Evolutionary conservation across 2,329 filamentous ascomycete species (phyloP), one percentile per base, ranked within the genome.

Genomic region (Penicillium janthinellum): DNA sequence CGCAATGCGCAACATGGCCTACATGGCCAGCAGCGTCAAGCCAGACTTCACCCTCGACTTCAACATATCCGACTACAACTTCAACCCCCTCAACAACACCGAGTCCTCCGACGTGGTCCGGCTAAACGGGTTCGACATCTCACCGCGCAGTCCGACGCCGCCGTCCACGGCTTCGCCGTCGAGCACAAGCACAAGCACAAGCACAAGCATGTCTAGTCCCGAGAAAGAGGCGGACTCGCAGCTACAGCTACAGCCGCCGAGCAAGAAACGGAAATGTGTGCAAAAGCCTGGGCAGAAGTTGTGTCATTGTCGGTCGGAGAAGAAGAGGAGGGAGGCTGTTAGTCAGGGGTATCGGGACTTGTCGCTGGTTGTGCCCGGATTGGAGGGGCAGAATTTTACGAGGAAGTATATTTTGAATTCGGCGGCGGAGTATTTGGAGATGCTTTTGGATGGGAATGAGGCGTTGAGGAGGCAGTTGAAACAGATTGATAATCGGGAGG

Each of bases 261-360:
- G 17, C 8, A 65, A 56, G 22, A 68, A 68, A 38, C 57, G 64
- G 10, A 68, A 67, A 37, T 67, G 66, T 48, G 48, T 64, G 5
- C 66, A 68, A 31, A 63, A 42, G 28, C 55, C 66, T 3, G 66
- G 66, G 2, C 66, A 68, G 25, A 56, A 52, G 20, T 41, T 67
- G 10, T 68, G 66, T 25, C 66, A 68, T 45, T 68, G 66, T 28
- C 64, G 59, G 22, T 61, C 66, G 8, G 66, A 68, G 31, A 67
- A 68, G 51, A 68, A 59, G 48, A 60, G 64, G 17, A 56, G 66
- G 20, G 64, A 68, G 50, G 22, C 60, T 38, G 49, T 68, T 45
- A 48, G 49, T 38, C 53, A 63, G 5, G 53, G 61, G 17, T 68
- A 68, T 53, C 57, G 56, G 17, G 55, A 61, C 20, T 44, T 68